Percentiles rank a stretch among this genome's conserved stretches.
These are phyloP conservation scores for Kalaharituber pfeilii DNA, from an alignment of 2,329 filamentous ascomycete genomes.

Conservation along the genomic window DNA sequence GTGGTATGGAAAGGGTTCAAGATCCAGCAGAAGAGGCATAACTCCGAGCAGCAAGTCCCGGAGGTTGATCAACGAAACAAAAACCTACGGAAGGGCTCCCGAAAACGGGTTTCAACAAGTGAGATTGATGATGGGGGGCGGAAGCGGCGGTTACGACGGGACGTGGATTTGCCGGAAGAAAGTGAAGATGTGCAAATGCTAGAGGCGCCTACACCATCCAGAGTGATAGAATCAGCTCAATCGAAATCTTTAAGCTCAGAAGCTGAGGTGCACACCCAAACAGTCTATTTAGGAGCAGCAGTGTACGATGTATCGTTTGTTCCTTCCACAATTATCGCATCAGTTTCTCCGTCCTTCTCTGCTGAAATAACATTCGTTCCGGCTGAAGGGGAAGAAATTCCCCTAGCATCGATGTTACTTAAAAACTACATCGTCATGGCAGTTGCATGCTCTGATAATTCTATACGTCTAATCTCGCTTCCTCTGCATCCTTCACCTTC, in stretches of 20 bases:
- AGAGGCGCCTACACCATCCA: conserved; percentile 1
- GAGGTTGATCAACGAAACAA: conserved; percentile 17
- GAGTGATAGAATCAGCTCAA: too few species aligned
- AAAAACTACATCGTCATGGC: conserved; percentile 36
- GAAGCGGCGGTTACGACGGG: background rate
- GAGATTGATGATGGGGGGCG: background rate
- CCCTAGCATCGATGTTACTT: conserved; percentile 32
- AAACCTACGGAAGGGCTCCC: background rate
- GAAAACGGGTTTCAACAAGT: background rate
- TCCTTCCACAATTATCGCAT: conserved; percentile 24
- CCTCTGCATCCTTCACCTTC: conserved; percentile 38
- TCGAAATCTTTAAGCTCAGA: conserved; percentile 5
- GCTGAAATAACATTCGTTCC: background rate
- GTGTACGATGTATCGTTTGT: conserved; percentile 16
- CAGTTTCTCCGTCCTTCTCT: conserved; percentile 17
- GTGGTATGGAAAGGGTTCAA: conserved; percentile 42
- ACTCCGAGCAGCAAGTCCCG: conserved; percentile 16
- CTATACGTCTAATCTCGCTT: conserved; percentile 37
- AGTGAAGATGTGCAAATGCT: conserved; percentile 8
- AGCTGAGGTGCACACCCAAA: conserved; percentile 11
- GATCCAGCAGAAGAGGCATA: conserved; percentile 19
- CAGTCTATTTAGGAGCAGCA: conserved; percentile 13
- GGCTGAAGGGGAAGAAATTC: conserved; percentile 16
- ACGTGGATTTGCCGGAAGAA: conserved; percentile 25
- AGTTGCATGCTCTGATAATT: conserved; percentile 39